Percentiles rank a stretch among this genome's conserved stretches.
Conservation (phyloP, 2,329 filamentous ascomycete species). For the Fusarium denticulatum region DNA sequence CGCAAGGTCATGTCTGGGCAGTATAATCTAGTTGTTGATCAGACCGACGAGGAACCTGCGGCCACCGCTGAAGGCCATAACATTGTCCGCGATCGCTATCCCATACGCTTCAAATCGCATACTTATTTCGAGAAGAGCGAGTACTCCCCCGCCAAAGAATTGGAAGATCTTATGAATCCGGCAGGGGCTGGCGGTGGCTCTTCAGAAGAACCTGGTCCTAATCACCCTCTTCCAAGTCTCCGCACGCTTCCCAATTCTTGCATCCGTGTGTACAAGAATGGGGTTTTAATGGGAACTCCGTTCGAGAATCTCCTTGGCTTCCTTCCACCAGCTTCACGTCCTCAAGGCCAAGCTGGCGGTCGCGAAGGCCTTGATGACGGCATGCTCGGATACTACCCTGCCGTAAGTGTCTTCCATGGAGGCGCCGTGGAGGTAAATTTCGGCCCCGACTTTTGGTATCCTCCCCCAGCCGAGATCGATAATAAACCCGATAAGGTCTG, state of each 20-base stretch:
- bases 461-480: constrained; percentile 69
- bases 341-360: constrained; percentile 76
- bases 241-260: constrained; percentile 86
- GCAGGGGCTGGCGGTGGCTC: constrained; percentile 55
- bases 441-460: constrained; percentile 91
- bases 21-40: constrained; percentile 87
- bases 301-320: constrained; percentile 92
- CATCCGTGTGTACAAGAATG: constrained; percentile 94
- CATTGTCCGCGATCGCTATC: constrained; percentile 93
- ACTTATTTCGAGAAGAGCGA: constrained; percentile 95
- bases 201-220: constrained; percentile 72
- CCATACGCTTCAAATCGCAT: constrained; percentile 92
- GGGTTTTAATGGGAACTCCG: constrained; percentile 82
- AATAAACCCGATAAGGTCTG: constrained; percentile 60
- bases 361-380: constrained; percentile 92
- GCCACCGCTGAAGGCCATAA: constrained; percentile 72
- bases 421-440: constrained; percentile 95
- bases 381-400: constrained; percentile 94
- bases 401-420: constrained; percentile 89
- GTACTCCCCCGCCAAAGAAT: constrained; percentile 85
- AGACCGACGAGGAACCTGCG: constrained; percentile 65
- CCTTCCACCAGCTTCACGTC: constrained; percentile 86
- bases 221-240: constrained; percentile 77
- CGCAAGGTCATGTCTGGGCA: constrained; percentile 87
- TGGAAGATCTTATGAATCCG: constrained; percentile 84